Conservation (phyloP, 83 land plant genomes). For the Isoetes engelmannii region DNA sequence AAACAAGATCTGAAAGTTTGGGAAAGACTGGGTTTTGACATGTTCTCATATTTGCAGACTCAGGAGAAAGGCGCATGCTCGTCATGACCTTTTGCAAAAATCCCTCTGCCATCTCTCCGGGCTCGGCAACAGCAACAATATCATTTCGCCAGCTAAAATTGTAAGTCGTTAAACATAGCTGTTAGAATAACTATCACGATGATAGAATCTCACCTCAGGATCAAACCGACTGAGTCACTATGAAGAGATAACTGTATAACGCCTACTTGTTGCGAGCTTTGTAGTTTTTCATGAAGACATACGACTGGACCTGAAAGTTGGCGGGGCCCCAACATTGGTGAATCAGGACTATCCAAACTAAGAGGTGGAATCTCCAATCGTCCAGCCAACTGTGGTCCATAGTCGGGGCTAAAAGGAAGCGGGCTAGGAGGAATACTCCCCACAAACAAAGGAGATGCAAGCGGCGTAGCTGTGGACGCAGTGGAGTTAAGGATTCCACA, state of each 20-base stretch:
- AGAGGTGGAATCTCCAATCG: constrained; percentile 86
- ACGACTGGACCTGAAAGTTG: constrained; percentile 60
- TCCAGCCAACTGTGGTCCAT: constrained; percentile 44
- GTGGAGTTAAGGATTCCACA: constrained; percentile 23
- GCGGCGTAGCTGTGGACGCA: constrained; percentile 51
- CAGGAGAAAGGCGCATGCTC: constrained; percentile 41
- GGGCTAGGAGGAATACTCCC: constrained; percentile 97
- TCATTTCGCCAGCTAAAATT: constrained; percentile 90
- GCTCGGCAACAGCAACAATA: constrained; percentile 97
- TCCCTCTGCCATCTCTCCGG: constrained; percentile 79
- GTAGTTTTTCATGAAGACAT: constrained; percentile 71
- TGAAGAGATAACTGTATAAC: constrained; percentile 87
- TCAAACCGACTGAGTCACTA: constrained; percentile 70
- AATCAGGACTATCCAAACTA: constrained; percentile 77
- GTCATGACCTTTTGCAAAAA: constrained; percentile 72
- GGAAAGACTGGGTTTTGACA: constrained; percentile 38
- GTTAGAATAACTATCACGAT: background rate
- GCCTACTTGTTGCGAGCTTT: constrained; percentile 84
- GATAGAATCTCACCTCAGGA: constrained; percentile 50
- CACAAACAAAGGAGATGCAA: constrained; percentile 77
- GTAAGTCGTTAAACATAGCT: background rate
- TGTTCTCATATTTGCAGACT: constrained; percentile 33
- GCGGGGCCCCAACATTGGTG: constrained; percentile 65
- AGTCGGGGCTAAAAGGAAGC: constrained; percentile 71
- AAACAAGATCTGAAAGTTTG: constrained; percentile 66